Evolutionary conservation across 306 rosid genomes (phyloP), one percentile per base, ranked within the genome.

Genomic region (Cucumis melo): DNA sequence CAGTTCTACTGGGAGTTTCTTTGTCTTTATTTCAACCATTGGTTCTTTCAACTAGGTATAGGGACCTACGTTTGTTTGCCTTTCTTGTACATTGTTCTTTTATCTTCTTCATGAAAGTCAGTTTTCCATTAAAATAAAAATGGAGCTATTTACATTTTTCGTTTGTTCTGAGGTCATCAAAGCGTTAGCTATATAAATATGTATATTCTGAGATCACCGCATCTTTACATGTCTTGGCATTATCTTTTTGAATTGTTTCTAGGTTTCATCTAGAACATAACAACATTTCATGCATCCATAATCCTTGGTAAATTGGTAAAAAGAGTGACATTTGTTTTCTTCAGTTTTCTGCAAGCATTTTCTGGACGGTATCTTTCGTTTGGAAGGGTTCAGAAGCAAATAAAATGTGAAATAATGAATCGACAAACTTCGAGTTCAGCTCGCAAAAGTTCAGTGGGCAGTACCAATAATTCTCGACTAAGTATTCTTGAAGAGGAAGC

Each of bases 371-470:
- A 56, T 58, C 77, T 91, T 55, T 60, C 79, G 32, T 90, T 87
- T 85, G 98, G 97, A 17, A 91, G 92, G 82, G 77, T 90, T 81
- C 88, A 90, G 88, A 94, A 89, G 85, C 85, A 77, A 82, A 87
- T 91, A 85, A 90, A 80, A 78, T 94, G 95, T 2, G 97, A 91
- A 86, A 64, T 88, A 73, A 73, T 84, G 53, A 63, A 87, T 77
- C 66, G 60, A 62, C 32, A 14, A 67, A 70, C 84, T 58, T 81
- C 79, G 23, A 85, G 84, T 64, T 83, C 87, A 21, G 74, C 57
- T 71, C 44, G 62, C 74, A 79, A 23, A 29, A 72, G 63, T 61
- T 74, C 80, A 29, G 76, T 65, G 21, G 57, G 64, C 58, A 79
- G 42, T 41, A 75, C 77, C 11, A 6, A 20, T 15, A 9, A 32